A percentile compares a stretch with the other conserved stretches of the same genome.
Evolutionary conservation across 495 filamentous ascomycete species (phyloP).

Genomic region (Tricharina praecox): DNA sequence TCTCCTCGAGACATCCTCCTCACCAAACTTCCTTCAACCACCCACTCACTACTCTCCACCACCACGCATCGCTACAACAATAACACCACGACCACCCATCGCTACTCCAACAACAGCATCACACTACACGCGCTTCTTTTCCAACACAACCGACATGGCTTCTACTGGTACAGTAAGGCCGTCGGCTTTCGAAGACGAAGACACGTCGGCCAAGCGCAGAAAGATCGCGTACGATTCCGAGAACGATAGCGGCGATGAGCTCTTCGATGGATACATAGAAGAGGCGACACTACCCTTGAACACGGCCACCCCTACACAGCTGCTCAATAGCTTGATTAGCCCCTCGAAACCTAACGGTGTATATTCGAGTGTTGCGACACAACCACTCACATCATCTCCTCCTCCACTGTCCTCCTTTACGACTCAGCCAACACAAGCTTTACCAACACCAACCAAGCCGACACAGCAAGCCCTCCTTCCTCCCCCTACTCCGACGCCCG

Average conservation of each 20-base stretch:
- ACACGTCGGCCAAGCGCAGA: constrained; percentile 19
- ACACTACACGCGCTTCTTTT: background rate
- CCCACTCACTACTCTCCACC: background rate
- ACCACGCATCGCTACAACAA: background rate
- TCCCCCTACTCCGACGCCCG: constrained; percentile 35
- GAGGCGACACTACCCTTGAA: constrained; percentile 39
- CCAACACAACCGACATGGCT: constrained; percentile 7
- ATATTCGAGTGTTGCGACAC: constrained; percentile 1
- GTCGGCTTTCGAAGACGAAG: constrained; percentile 15
- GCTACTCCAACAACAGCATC: too few species aligned
- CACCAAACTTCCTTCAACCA: background rate
- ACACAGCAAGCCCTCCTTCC: constrained; percentile 30
- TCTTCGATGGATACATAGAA: constrained; percentile 40
- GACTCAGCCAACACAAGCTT: constrained; percentile 59
- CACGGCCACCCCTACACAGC: background rate
- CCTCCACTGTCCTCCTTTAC: constrained; percentile 31
- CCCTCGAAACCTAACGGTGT: background rate
- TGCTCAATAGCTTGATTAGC: background rate
- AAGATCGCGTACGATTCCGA: constrained; percentile 30
- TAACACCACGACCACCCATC: too few species aligned
- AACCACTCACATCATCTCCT: constrained; percentile 19
- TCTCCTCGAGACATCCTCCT: constrained; percentile 3
- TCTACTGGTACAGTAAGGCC: constrained; percentile 11
- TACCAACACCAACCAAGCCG: constrained; percentile 17
- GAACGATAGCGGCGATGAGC: constrained; percentile 39